phyloP scores from a whole-genome alignment of 1,284 basidiomycete species.

The Moesziomyces aphidis region DNA sequence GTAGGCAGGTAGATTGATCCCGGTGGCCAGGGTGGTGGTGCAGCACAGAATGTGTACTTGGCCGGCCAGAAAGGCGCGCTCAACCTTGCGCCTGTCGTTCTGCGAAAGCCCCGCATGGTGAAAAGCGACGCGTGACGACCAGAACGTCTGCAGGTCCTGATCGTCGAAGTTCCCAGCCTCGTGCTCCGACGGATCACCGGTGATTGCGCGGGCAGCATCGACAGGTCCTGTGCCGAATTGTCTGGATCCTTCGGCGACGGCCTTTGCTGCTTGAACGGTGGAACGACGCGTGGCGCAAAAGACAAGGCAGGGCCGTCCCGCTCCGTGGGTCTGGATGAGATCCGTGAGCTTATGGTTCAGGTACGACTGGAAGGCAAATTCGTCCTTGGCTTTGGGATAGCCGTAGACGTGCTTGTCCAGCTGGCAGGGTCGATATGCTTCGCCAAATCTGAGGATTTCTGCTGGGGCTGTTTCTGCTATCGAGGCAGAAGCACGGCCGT shows the following conservation, averaged over 20 bases:
- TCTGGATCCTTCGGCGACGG: constrained; percentile 76
- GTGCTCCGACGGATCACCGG: constrained; percentile 7
- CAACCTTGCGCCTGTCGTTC: constrained; percentile 78
- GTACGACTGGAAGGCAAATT: constrained; percentile 79
- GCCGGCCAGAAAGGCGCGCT: constrained; percentile 78
- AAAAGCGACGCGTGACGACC: constrained; percentile 77
- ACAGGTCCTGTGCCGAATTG: constrained; percentile 14
- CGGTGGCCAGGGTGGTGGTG: constrained; percentile 80
- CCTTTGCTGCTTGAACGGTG: constrained; percentile 76
- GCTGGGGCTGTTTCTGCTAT: constrained; percentile 6
- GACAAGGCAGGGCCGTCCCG: constrained; percentile 48
- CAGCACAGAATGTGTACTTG: constrained; percentile 68
- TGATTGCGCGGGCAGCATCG: constrained; percentile 1
- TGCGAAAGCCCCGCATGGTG: constrained; percentile 86
- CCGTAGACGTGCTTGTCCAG: constrained; percentile 63
- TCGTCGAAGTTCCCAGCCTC: constrained; percentile 37
- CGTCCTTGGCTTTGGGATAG: constrained; percentile 74
- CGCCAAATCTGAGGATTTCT: constrained; percentile 52
- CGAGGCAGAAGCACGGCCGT: background rate
- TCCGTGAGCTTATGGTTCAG: constrained; percentile 83
- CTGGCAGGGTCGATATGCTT: constrained; percentile 56
- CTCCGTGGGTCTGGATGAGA: constrained; percentile 47
- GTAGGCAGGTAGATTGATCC: constrained; percentile 77
- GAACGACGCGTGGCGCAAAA: constrained; percentile 70
- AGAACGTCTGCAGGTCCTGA: constrained; percentile 35